These are phyloP conservation scores for Clonostachys solani DNA, from an alignment of 2,329 filamentous ascomycete species.

Conservation along the genomic window DNA sequence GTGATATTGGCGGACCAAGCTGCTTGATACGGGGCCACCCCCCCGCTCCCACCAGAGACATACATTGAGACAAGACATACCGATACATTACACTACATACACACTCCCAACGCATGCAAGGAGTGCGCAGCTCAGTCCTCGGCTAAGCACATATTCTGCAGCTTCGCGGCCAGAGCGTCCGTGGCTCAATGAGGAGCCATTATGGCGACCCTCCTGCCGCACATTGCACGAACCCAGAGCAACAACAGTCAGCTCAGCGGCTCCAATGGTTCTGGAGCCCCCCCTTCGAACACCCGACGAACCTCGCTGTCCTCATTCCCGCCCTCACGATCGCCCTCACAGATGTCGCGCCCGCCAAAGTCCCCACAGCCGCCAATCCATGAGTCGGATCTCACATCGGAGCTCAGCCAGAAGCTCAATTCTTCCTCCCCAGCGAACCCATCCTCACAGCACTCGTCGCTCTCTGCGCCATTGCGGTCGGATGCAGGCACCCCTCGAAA, in stretches of 20 bases:
- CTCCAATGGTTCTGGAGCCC: slow-evolving; percentile 10
- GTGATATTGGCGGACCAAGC: no score
- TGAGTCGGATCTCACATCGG: slow-evolving; percentile 51
- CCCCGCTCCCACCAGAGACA: no score
- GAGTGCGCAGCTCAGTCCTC: no score
- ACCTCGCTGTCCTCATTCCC: slow-evolving; percentile 64
- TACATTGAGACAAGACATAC: no score
- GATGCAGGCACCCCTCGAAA: slow-evolving; percentile 28
- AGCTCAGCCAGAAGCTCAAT: slow-evolving; percentile 57
- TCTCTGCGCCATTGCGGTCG: slow-evolving; percentile 43
- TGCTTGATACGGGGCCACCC: no score
- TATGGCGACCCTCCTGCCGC: slow-evolving; percentile 38
- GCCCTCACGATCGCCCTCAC: slow-evolving; percentile 51
- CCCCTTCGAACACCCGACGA: slow-evolving; percentile 21
- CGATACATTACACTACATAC: no score
- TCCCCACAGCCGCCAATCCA: slow-evolving; percentile 49
- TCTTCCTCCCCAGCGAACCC: slow-evolving; percentile 50
- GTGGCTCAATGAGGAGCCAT: background rate
- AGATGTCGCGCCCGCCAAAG: slow-evolving; percentile 53
- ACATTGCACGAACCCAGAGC: slow-evolving; percentile 30
- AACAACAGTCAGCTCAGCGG: slow-evolving; percentile 26
- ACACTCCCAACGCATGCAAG: no score
- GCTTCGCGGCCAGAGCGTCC: slow-evolving; percentile 9
- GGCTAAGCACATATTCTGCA: slow-evolving; percentile 3
- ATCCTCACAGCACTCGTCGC: slow-evolving; percentile 57